Conservation (phyloP, 768 basidiomycete genomes). For the Naganishia antarctica region DNA sequence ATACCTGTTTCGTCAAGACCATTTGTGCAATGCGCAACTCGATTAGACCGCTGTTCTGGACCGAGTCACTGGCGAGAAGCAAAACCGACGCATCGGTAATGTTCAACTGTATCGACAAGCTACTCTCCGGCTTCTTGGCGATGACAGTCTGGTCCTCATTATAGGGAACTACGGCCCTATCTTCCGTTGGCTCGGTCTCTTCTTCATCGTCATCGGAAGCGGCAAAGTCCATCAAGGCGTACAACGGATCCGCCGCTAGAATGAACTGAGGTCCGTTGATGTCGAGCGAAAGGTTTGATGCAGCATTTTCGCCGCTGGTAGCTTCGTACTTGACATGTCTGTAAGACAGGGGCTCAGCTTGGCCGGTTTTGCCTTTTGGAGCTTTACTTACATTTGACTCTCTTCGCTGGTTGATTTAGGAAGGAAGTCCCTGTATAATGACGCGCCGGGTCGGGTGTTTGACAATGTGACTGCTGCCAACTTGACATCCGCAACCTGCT, state of each 20-base stretch:
- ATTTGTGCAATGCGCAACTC: conserved; percentile 76
- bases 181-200: background rate
- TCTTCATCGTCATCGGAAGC: conserved; percentile 44
- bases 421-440: conserved; percentile 89
- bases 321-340: conserved; percentile 66
- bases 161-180: background rate
- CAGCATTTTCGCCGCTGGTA: conserved; percentile 58
- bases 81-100: conserved; percentile 82
- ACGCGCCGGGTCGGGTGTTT: conserved; percentile 74
- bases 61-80: conserved; percentile 77
- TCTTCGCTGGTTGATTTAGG: conserved; percentile 84
- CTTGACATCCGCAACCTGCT: conserved; percentile 79
- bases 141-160: background rate
- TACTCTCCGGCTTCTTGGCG: background rate
- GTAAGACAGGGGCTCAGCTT: background rate
- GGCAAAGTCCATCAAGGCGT: conserved; percentile 82
- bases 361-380: background rate
- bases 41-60: conserved; percentile 76
- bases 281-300: conserved; percentile 73
- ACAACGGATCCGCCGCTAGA: conserved; percentile 84
- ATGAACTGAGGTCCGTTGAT: conserved; percentile 90
- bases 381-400: conserved; percentile 58
- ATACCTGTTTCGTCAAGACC: conserved; percentile 82
- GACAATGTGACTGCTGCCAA: conserved; percentile 87
- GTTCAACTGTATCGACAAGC: conserved; percentile 15